Conservation (phyloP, 208 protist genomes). For the Acanthamoeba culbertsoni region DNA sequence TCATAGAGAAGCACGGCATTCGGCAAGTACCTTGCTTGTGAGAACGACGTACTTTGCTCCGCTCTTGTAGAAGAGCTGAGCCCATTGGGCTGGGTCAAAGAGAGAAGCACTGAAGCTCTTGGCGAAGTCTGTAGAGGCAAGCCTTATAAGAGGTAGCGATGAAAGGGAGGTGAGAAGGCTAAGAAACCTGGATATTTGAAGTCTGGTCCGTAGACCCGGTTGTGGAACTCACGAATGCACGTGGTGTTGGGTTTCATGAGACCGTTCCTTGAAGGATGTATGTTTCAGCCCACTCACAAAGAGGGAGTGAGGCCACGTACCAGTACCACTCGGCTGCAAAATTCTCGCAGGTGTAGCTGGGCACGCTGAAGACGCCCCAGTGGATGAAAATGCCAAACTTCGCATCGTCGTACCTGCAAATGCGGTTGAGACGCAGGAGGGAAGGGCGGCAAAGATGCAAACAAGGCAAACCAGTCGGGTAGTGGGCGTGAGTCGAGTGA, state of each 20-base stretch:
- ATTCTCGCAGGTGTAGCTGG: slow-evolving; percentile 15
- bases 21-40: slow-evolving; percentile 53
- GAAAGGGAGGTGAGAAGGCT: too few relatives aligned
- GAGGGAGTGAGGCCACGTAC: too few relatives aligned
- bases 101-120: slow-evolving; percentile 63
- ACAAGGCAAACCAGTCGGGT: neutral
- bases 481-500: too few relatives aligned
- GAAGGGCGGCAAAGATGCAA: neutral
- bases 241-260: neutral
- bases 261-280: too few relatives aligned
- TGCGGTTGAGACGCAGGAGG: neutral
- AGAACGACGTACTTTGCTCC: slow-evolving; percentile 79
- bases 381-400: slow-evolving; percentile 80
- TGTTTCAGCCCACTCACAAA: too few relatives aligned
- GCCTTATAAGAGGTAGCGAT: neutral
- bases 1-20: neutral
- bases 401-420: slow-evolving; percentile 1
- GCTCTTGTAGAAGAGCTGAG: slow-evolving; percentile 55
- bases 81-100: slow-evolving; percentile 73
- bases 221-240: slow-evolving; percentile 16
- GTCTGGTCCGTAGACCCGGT: slow-evolving; percentile 58
- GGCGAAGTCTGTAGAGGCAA: slow-evolving; percentile 59
- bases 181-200: slow-evolving; percentile 63
- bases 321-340: slow-evolving; percentile 74
- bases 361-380: slow-evolving; percentile 77